Conservation (phyloP, 164 flowering plant genomes). For the Kingdonia uniflora region DNA sequence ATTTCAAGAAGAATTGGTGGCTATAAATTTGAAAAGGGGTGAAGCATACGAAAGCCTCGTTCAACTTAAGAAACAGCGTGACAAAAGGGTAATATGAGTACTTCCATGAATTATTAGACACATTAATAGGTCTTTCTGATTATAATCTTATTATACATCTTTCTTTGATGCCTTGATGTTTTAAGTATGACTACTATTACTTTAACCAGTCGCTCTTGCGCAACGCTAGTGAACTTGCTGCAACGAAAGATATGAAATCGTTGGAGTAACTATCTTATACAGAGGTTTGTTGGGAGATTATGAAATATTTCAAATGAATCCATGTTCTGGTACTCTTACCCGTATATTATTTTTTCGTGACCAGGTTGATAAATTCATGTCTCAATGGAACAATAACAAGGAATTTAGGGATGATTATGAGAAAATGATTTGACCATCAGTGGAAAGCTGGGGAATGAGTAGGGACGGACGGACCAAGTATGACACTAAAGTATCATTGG, state of each 20-base stretch:
- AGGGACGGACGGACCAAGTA: background rate
- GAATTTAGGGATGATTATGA: background rate
- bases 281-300: background rate
- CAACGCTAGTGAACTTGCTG: background rate
- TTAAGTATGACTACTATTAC: background rate
- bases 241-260: background rate
- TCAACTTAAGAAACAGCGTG: no score
- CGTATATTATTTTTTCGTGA: background rate
- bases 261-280: background rate
- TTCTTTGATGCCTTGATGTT: no score
- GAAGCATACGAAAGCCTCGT: no score
- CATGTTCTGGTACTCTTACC: no score
- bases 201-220: background rate
- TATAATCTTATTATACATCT: no score
- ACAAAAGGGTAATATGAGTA: no score
- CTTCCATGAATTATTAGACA: no score
- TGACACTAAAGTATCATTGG: background rate
- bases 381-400: background rate
- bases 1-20: no score
- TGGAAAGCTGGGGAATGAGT: no score
- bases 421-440: background rate
- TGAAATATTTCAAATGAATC: no score
- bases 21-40: no score
- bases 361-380: constrained; percentile 4
- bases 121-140: no score